These are phyloP conservation scores for Rhodotorula sp. DNA, from an alignment of 1,284 basidiomycete genomes.

Conservation along the genomic window DNA sequence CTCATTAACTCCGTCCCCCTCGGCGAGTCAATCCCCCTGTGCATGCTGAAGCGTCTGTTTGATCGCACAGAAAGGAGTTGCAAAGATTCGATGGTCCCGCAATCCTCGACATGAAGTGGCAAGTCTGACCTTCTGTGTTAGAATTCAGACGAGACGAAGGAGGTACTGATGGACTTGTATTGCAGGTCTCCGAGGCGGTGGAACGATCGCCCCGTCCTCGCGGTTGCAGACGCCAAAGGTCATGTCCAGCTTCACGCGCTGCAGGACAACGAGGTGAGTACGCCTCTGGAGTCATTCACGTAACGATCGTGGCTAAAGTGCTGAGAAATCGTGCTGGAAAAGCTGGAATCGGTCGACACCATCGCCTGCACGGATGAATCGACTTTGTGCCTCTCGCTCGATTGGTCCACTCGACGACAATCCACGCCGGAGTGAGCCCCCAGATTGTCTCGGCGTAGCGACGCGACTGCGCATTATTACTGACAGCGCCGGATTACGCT, in stretches of 20 bases:
- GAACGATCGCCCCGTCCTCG: slow-evolving; percentile 51
- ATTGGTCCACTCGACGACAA: slow-evolving; percentile 71
- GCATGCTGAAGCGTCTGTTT: background rate
- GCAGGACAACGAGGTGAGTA: slow-evolving; percentile 56
- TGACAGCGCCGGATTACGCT: too few relatives aligned
- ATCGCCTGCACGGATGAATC: slow-evolving; percentile 62
- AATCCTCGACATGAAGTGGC: slow-evolving; percentile 93
- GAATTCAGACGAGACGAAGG: background rate
- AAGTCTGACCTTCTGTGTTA: slow-evolving; percentile 16
- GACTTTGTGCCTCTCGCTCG: slow-evolving; percentile 76
- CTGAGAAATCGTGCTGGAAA: slow-evolving; percentile 48
- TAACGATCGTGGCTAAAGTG: too few relatives aligned
- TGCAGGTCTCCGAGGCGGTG: slow-evolving; percentile 25
- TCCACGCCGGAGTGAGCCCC: slow-evolving; percentile 32
- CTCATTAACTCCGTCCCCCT: background rate
- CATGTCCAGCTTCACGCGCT: slow-evolving; percentile 64
- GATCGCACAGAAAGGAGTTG: slow-evolving; percentile 57
- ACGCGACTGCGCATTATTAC: background rate
- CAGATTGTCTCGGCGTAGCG: slow-evolving; percentile 5
- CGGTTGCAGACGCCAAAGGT: slow-evolving; percentile 79
- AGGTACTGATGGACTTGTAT: background rate
- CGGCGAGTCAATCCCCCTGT: background rate
- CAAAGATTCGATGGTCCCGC: slow-evolving; percentile 74
- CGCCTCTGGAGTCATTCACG: background rate
- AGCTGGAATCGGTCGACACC: slow-evolving; percentile 55